Conservation (phyloP, 2,329 filamentous ascomycete genomes). For the Cadophora gregata region DNA sequence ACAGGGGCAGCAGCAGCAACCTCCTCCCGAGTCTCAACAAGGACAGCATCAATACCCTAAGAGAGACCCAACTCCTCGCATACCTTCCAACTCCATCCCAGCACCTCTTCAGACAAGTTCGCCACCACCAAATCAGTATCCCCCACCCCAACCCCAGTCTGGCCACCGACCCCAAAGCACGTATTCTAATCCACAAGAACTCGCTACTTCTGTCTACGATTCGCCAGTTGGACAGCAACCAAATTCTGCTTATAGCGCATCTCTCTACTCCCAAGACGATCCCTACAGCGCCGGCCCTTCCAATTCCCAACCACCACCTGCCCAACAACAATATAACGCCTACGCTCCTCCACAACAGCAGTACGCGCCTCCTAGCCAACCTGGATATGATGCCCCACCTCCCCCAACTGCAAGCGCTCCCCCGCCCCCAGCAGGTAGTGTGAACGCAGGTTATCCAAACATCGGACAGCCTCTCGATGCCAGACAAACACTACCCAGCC, state of each 20-base stretch:
- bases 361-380: slow-evolving; percentile 32
- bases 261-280: slow-evolving; percentile 43
- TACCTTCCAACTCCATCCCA: slow-evolving; percentile 53
- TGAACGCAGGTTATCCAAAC: slow-evolving; percentile 37
- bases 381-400: slow-evolving; percentile 40
- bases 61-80: slow-evolving; percentile 56
- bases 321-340: slow-evolving; percentile 42
- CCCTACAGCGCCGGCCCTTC: slow-evolving; percentile 35
- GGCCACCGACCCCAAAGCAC: slow-evolving; percentile 68
- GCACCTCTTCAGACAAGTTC: slow-evolving; percentile 58
- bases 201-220: slow-evolving; percentile 79
- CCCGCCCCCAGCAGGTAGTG: slow-evolving; percentile 33
- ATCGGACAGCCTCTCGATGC: slow-evolving; percentile 54
- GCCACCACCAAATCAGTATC: slow-evolving; percentile 56
- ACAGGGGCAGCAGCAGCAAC: slow-evolving; percentile 45
- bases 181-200: slow-evolving; percentile 76
- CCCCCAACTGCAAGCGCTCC: slow-evolving; percentile 40
- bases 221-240: slow-evolving; percentile 64
- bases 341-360: slow-evolving; percentile 39
- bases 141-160: slow-evolving; percentile 50
- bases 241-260: slow-evolving; percentile 44
- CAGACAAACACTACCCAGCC: slow-evolving; percentile 57
- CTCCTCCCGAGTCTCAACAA: slow-evolving; percentile 44
- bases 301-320: slow-evolving; percentile 35
- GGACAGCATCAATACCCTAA: slow-evolving; percentile 53